Base-by-base conservation (phyloP, 345 rosid genomes). In the Hibiscus mutabilis region DNA sequence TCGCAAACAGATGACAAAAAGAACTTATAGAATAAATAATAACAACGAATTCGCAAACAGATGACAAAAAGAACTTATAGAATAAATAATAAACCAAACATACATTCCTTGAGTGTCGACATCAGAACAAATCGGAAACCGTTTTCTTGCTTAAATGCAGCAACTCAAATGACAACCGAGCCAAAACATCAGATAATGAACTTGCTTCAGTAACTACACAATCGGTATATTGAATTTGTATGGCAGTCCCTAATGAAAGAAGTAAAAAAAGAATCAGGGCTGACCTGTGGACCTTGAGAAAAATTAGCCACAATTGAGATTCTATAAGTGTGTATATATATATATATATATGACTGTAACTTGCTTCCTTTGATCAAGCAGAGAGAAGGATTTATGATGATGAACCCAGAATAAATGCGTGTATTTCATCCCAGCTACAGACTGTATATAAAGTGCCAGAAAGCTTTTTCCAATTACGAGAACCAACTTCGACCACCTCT, bases 341-440 rank as follows among this genome's bases (percentile, higher is more conserved):
- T n/a, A n/a, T n/a, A n/a, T n/a, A n/a, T n/a, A 47, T 68, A 37
- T 42, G 37, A 69, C 1, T 25, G 11, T 24, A 42, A 44, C 60
- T 42, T 29, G 49, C 29, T 55, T 57, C 35, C 22, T 3, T 53
- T 58, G 12, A 37, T 33, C 24, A 70, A 44, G 31, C 24, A 44
- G 55, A 25, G 70, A 49, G 42, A 31, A 12, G n/a, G 72, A n/a
- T 60, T 60, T 46, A 46, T 33, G 37, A 60, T 46, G 44, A 52
- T 19, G 69, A 62, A 47, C 75, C 75, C 21, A 73, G 62, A 62
- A 73, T 63, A 63, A 73, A 73, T 73, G 75, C 69, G 35, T 63
- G 75, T 63, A 73, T 52, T 49, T 73, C 75, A 22, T 66, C 68
- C 75, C 75, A 73, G 60, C 75, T 73, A 64, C 53, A 63, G 60